Conservation (phyloP, 805 yeast genomes). For the Yamadazyma philogaea region DNA sequence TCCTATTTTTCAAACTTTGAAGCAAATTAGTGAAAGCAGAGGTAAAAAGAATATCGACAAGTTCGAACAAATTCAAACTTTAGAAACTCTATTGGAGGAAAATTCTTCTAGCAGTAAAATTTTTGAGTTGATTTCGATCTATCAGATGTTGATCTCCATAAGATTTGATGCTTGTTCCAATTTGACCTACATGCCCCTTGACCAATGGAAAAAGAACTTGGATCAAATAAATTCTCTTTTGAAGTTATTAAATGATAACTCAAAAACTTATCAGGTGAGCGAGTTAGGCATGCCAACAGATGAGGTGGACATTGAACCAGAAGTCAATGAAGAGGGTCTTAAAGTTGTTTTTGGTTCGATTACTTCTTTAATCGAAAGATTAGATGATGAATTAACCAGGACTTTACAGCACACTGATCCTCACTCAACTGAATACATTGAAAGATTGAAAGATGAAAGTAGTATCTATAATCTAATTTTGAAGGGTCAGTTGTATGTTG, state of each 20-base stretch:
- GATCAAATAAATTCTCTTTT: constrained; percentile 62
- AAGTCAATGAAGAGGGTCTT: constrained; percentile 59
- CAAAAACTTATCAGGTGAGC: constrained; percentile 57
- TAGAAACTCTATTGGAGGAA: constrained; percentile 57
- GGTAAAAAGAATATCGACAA: constrained; percentile 94
- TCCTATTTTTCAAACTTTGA: constrained; percentile 67
- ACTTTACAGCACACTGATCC: constrained; percentile 90
- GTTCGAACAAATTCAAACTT: constrained; percentile 65
- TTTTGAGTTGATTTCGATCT: constrained; percentile 75
- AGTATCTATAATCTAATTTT: constrained; percentile 70
- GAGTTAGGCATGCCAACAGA: constrained; percentile 72
- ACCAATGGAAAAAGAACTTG: constrained; percentile 74
- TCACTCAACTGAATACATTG: constrained; percentile 89
- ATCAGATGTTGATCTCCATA: constrained; percentile 79
- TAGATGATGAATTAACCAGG: constrained; percentile 90
- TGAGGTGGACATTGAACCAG: constrained; percentile 67
- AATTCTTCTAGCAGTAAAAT: constrained; percentile 31
- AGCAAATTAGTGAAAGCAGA: constrained; percentile 78
- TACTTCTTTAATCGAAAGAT: constrained; percentile 82
- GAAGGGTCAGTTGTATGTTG: constrained; percentile 84
- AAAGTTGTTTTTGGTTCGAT: constrained; percentile 79
- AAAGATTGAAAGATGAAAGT: constrained; percentile 85
- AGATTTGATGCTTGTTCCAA: constrained; percentile 78
- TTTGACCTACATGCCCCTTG: constrained; percentile 69
- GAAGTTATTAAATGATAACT: constrained; percentile 62